Evolutionary conservation across 495 filamentous ascomycete species (phyloP), one percentile per base, ranked within the genome.

Genomic region (Penicillium roqueforti): DNA sequence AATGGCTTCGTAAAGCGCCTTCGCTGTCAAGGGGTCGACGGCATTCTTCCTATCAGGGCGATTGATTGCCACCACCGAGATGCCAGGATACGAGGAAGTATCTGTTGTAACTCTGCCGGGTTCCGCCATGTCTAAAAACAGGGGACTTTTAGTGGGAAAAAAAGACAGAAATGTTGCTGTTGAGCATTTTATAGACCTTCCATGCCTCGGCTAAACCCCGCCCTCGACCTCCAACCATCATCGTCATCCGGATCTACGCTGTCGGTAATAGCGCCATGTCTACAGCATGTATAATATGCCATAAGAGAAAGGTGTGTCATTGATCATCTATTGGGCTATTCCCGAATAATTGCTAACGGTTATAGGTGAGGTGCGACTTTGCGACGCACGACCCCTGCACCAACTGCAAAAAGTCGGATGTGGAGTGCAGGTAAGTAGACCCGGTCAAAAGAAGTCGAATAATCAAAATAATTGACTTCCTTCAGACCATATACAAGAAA

Each of bases 11-110:
- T 71, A 69, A 34, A 80, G 71, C 26, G 65, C 66, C 23, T 66
- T 52, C 47, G 67, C 74, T 4, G 73, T 74, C 36, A 57, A 43
- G 10, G 60, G 55, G 51, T 79, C 70, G 19, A 76, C 57, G 42
- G 70, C 73, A 54, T 76, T 77, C 39, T 65, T 69, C 19, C 68
- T 62, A n/a, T 64, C 57, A 0, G 60, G 64, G 14, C 68, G 69
- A 63, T 78, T 74, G 53, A 79, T 69, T 6, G 64, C 57, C 7
- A 80, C 67, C 28, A 68, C 72, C 10, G 75, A 74, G 53, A 80
- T 75, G 23, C 75, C 75, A 5, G 51, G 42, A 28, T 63, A 53
- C 11, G 57, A 55, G 14, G 43, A 36, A n/a, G 34, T 54, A 52
- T 66, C 57, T 6, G 20, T 42, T 8, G 51, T 32, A n/a, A 66